Conservation (phyloP, 805 yeast species). For the Saccharomycopsis fermentans region DNA sequence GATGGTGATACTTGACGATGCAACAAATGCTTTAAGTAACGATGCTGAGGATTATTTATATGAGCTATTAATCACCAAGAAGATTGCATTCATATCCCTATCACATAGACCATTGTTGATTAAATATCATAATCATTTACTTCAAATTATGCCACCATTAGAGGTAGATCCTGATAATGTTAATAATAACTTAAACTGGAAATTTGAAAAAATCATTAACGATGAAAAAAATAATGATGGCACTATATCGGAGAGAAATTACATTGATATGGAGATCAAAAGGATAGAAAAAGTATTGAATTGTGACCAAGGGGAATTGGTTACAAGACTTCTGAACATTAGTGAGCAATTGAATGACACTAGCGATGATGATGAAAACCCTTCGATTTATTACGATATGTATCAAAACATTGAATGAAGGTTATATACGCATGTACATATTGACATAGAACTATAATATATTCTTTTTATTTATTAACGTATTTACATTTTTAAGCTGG, state of each 20-base stretch:
- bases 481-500: background rate
- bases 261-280: background rate
- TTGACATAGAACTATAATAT: background rate
- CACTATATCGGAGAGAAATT: background rate
- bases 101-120: constrained; percentile 76
- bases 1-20: constrained; percentile 81
- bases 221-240: background rate
- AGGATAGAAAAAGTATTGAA: background rate
- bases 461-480: background rate
- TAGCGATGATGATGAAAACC: background rate
- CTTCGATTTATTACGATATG: background rate
- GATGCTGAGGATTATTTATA: constrained; percentile 85
- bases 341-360: background rate
- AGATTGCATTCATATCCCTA: constrained; percentile 70
- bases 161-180: background rate
- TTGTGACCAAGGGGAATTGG: background rate
- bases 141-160: constrained; percentile 43
- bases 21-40: constrained; percentile 85
- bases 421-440: background rate
- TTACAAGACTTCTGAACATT: background rate
- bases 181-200: background rate
- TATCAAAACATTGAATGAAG: background rate
- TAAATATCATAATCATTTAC: constrained; percentile 71
- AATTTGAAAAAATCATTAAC: background rate
- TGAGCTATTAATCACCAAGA: constrained; percentile 57